Evolutionary conservation across 768 basidiomycete species (phyloP), one percentile per base, ranked within the genome.

Genomic region (Xanthoconium purpureum): DNA sequence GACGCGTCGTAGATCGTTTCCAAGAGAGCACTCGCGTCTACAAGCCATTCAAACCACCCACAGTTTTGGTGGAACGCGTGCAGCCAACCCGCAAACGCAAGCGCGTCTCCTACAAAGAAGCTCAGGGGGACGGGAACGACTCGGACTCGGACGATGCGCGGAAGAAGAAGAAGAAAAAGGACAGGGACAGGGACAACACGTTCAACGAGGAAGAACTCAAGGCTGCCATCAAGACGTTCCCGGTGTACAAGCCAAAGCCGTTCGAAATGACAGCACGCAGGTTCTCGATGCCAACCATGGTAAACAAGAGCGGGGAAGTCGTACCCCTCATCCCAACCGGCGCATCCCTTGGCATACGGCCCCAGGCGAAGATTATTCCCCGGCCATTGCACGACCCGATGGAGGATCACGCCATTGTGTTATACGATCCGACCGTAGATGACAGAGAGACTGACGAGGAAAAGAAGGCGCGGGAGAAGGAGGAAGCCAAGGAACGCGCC

Each of bases 331-430:
- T 80, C 5, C 74, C 82, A 6, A 84, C 90, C 0, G 84, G 90
- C 63, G 78, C 80, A 3, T 85, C 94, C 12, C 84, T 99, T 6
- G 97, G 97, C 29, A 86, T 91, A 52, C 84, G 94, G 13, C 88
- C 91, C 0, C 86, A 84, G 54, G 79, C 87, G 0, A 89, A 83
- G 62, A 74, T 97, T 56, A 81, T 89, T 47, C 97, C 97, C 17
- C 81, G 95, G 20, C 97, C 97, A 6, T 76, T 98, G n/a, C 89
- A 95, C 64, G 94, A 99, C 69, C 97, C 95, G 1, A 95, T 99
- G 91, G 85, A 90, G 48, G 94, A 98, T 64, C 95, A 98, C 72
- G 94, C 96, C 1, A 97, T 99, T 57, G 96, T 99, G 3, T 74
- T 98, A 14, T 99, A 92, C 68, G 97, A 98, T 65, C 97, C 97